These are phyloP conservation scores for Aureobasidium sp. DNA, from an alignment of 2,329 filamentous ascomycete genomes.

Conservation along the genomic window DNA sequence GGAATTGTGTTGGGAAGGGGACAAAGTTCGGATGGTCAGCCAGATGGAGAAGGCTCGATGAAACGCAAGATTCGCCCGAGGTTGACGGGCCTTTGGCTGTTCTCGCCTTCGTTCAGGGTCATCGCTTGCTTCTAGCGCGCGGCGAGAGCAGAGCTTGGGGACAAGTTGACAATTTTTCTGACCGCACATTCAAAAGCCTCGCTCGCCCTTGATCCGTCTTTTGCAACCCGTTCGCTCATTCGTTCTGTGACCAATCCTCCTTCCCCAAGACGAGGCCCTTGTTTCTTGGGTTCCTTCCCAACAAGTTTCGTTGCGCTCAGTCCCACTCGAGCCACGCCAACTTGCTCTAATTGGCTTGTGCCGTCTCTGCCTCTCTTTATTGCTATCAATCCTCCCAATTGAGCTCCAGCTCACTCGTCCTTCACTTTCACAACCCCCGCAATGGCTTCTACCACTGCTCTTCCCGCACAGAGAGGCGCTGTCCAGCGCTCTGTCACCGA, in stretches of 20 bases:
- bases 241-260: constrained; percentile 4
- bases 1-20: constrained; percentile 13
- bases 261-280: neutral
- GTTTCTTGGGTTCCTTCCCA: neutral
- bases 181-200: constrained; percentile 11
- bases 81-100: constrained; percentile 5
- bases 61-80: constrained; percentile 10
- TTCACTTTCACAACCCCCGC: neutral
- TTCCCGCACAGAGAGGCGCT: constrained; percentile 42
- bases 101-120: constrained; percentile 11
- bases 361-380: constrained; percentile 9
- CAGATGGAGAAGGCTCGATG: neutral
- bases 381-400: constrained; percentile 5
- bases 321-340: neutral
- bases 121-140: constrained; percentile 12
- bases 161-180: constrained; percentile 10
- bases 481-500: constrained; percentile 42
- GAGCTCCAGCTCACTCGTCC: constrained; percentile 2
- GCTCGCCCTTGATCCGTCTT: neutral
- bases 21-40: neutral
- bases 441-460: constrained; percentile 41
- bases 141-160: neutral
- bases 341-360: constrained; percentile 5
- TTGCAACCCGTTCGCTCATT: constrained; percentile 10
- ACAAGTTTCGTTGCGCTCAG: constrained; percentile 4